Evolutionary conservation across 1,139 yeast genomes (phyloP), one percentile per base, ranked within the genome.

Genomic region (Candida tropicalis): DNA sequence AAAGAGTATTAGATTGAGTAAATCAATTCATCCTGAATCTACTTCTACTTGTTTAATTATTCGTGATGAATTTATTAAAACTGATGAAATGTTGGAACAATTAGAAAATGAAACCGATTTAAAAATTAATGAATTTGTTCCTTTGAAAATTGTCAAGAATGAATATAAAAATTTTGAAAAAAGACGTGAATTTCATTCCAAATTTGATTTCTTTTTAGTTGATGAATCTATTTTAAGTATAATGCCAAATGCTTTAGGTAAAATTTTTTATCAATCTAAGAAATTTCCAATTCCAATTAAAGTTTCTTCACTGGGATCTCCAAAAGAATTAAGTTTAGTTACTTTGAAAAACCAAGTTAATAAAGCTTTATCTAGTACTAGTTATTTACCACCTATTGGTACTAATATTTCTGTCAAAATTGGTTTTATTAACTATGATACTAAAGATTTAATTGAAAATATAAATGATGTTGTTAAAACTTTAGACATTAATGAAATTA

Each of bases 231-330:
- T 91, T 39, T 73, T 89, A 44, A 82, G 90, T 41, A 73, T 87
- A 49, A 75, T 91, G 68, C 99, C 99, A 42, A 82, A 84, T 52
- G 68, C 86, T 35, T 71, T 93, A 51, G 97, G 97, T 40, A 88
- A 88, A 66, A 73, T 79, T 3, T 93, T 90, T 60, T 87, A 84
- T 22, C 66, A 74, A 35, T 70, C 74, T 44, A 63, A 69, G 47
- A 87, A 87, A 59, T 64, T 83, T 24, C 98, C 98, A 33, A 62
- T 90, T 41, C 82, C 95, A 15, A 73, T 91, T 41, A 78, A 75
- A 58, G 69, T 83, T 27, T 66, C 71, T 13, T 55, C 72, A 12
- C 59, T 69, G 43, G 53, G 23, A 13, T 60, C 60, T 37, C 59
- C 59, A 27, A 66, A 65, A 47, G 70, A 68, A 44, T 71, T 86